These are phyloP conservation scores for Coelastrella sp. DNA, from an alignment of 139 green algal genomes.

Conservation along the genomic window DNA sequence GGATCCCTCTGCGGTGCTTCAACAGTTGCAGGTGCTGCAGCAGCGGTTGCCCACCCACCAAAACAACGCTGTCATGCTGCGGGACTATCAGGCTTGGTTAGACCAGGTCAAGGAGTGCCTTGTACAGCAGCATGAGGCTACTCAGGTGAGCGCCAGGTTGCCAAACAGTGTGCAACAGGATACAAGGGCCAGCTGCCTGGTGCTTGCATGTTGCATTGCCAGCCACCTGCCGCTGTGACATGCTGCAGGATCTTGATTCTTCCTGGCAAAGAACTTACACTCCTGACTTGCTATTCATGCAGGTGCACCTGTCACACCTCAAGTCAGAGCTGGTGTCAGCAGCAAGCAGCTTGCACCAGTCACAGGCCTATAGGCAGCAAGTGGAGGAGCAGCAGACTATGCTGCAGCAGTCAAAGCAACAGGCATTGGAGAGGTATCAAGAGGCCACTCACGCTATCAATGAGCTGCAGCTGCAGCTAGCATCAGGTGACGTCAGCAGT, in stretches of 20 bases:
- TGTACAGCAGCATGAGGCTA: constrained; percentile 37
- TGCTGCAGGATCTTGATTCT: too few species aligned
- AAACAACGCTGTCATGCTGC: constrained; percentile 11
- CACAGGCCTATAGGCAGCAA: background rate
- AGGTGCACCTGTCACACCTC: constrained; percentile 27
- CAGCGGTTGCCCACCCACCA: constrained; percentile 16
- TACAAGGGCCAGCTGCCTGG: too few species aligned
- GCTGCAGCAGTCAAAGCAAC: constrained; percentile 16
- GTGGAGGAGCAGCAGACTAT: constrained; percentile 25
- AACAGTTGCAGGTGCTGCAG: constrained; percentile 19
- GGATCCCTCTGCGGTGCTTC: constrained; percentile 1
- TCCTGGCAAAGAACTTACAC: background rate
- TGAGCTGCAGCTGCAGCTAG: constrained; percentile 22
- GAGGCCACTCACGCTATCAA: constrained; percentile 3
- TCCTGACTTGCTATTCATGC: background rate
- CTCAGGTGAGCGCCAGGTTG: background rate
- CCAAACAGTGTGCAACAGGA: too few species aligned
- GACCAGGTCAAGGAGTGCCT: constrained; percentile 35
- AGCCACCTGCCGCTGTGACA: too few species aligned
- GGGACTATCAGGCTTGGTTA: constrained; percentile 33
- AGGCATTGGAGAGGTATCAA: constrained; percentile 13
- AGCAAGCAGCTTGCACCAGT: constrained; percentile 10
- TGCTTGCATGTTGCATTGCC: too few species aligned
- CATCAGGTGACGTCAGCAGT: background rate
- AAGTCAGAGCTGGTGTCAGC: constrained; percentile 19